These are phyloP conservation scores for Rutstroemia sp. DNA, from an alignment of 2,329 filamentous ascomycete species.

Conservation along the genomic window DNA sequence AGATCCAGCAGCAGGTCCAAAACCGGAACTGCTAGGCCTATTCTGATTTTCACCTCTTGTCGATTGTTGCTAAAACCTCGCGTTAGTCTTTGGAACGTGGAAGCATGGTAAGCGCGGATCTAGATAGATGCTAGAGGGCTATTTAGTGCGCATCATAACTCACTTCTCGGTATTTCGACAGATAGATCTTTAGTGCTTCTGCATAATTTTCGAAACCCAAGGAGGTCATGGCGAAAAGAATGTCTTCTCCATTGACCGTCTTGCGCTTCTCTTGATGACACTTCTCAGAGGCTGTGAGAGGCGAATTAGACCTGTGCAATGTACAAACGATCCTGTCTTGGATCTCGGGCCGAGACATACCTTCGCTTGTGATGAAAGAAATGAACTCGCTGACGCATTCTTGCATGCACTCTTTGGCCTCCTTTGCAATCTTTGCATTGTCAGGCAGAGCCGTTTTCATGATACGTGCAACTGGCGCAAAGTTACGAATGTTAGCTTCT, in stretches of 20 bases:
- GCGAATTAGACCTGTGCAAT: constrained; percentile 17
- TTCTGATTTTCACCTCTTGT: constrained; percentile 55
- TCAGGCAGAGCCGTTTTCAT: constrained; percentile 98
- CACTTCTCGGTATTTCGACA: constrained; percentile 97
- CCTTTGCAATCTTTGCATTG: constrained; percentile 98
- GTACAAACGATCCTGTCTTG: constrained; percentile 5
- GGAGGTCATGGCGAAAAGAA: constrained; percentile 97
- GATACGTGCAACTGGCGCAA: constrained; percentile 93
- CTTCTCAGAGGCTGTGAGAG: constrained; percentile 79
- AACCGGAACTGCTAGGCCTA: constrained; percentile 46
- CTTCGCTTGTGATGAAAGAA: constrained; percentile 98
- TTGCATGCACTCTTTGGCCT: constrained; percentile 99
- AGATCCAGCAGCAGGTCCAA: constrained; percentile 36
- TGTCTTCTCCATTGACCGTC: constrained; percentile 98
- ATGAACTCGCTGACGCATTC: constrained; percentile 99
- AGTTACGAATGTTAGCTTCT: constrained; percentile 92
- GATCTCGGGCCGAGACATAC: constrained; percentile 44
- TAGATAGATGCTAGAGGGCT: constrained; percentile 4
- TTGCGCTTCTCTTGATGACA: constrained; percentile 99
- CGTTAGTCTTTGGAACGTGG: constrained; percentile 4
- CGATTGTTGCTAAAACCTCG: constrained; percentile 44
- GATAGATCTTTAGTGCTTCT: constrained; percentile 95
- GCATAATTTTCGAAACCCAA: constrained; percentile 98
- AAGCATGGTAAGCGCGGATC: constrained; percentile 5
- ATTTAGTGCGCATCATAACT: constrained; percentile 33